Evolutionary conservation across 768 basidiomycete species (phyloP).

Genomic region (Trametes coccinea): DNA sequence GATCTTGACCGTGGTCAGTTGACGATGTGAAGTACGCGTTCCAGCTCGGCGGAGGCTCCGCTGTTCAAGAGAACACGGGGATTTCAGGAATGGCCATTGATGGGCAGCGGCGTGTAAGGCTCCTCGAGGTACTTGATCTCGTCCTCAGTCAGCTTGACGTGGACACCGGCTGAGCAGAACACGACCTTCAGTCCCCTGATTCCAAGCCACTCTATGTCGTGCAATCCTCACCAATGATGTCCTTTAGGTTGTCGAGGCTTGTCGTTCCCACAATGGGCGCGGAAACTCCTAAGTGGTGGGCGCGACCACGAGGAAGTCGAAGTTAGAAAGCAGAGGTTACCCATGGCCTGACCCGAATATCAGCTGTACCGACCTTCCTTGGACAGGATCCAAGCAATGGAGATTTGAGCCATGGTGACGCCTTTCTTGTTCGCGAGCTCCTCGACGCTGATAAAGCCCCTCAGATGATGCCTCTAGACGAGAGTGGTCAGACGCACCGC

Average conservation of each 20-base stretch:
- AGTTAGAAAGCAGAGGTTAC: neutral
- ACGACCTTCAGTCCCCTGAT: neutral
- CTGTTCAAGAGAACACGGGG: neutral
- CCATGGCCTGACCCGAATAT: constrained; percentile 45
- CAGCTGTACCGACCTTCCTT: constrained; percentile 56
- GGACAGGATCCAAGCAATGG: constrained; percentile 30
- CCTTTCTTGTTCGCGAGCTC: constrained; percentile 42
- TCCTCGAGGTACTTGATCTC: constrained; percentile 58
- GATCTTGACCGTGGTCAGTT: too few relatives aligned
- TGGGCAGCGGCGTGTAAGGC: constrained; percentile 39
- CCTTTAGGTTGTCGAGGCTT: constrained; percentile 40
- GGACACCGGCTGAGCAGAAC: neutral
- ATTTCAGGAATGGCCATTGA: neutral
- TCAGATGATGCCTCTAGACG: neutral
- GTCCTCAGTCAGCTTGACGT: constrained; percentile 35
- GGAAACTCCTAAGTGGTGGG: constrained; percentile 28
- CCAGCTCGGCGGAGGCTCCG: too few relatives aligned
- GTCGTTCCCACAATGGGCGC: constrained; percentile 47
- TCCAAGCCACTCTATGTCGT: too few relatives aligned
- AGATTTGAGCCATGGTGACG: constrained; percentile 43
- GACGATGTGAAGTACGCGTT: too few relatives aligned
- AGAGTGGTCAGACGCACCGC: constrained; percentile 9
- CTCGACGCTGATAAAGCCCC: constrained; percentile 25
- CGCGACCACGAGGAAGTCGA: constrained; percentile 70
- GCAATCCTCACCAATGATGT: constrained; percentile 34